phyloP scores from a whole-genome alignment of 192 early-diverging fungal species.

The Coemansia pectinata region DNA sequence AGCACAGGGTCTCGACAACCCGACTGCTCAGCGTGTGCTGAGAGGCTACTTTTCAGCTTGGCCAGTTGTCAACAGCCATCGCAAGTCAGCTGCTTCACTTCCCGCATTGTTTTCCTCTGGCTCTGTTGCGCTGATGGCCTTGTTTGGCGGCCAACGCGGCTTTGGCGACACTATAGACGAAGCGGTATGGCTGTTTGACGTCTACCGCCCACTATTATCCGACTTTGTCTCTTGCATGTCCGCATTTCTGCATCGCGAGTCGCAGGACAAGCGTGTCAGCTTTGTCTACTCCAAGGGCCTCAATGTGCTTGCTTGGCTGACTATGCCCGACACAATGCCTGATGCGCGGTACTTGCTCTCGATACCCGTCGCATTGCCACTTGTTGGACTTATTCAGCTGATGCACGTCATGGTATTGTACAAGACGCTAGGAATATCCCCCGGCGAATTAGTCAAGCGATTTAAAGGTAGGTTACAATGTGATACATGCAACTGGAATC shows the following conservation, averaged over 20 bases:
- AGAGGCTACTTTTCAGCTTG: conserved; percentile 26
- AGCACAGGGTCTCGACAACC: conserved; percentile 5
- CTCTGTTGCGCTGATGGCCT: conserved; percentile 64
- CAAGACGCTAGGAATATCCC: conserved; percentile 62
- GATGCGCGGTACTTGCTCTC: conserved; percentile 68
- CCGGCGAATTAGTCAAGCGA: conserved; percentile 33
- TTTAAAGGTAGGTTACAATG: conserved; percentile 36
- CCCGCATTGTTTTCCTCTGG: conserved; percentile 41
- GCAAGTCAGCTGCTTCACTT: not conserved
- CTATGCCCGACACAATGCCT: conserved; percentile 65
- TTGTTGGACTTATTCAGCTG: conserved; percentile 90
- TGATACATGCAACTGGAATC: not conserved
- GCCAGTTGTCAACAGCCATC: not conserved
- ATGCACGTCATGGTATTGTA: conserved; percentile 76
- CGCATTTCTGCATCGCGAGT: conserved; percentile 60
- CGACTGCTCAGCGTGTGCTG: conserved; percentile 11
- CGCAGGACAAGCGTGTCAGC: conserved; percentile 56
- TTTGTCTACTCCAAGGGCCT: conserved; percentile 67
- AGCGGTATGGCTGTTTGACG: conserved; percentile 66
- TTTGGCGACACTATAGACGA: conserved; percentile 83
- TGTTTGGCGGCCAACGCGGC: conserved; percentile 95
- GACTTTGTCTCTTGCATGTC: conserved; percentile 75
- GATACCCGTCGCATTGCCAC: conserved; percentile 75
- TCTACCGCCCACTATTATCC: conserved; percentile 71
- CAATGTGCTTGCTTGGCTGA: conserved; percentile 79